Evolutionary conservation across 805 yeast species (phyloP), one percentile per base, ranked within the genome.

Genomic region (Zygotorulaspora chibaensis): DNA sequence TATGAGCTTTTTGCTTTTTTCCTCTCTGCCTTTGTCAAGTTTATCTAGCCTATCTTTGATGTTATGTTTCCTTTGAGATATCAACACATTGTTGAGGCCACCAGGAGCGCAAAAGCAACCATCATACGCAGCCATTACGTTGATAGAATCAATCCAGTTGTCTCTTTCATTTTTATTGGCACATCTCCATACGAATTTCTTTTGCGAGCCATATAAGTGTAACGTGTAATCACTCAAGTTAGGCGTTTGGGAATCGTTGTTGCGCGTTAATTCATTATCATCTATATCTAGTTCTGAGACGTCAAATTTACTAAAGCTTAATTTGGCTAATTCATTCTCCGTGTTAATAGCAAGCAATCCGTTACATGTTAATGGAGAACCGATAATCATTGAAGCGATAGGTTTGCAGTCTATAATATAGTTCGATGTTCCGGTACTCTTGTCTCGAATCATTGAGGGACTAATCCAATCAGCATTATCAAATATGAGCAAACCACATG

Each of bases 91-190:
- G 35, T 63, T 57, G 8, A 70, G 52, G 15, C 55, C 43, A n/a
- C 48, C 51, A 2, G 56, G 47, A 43, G 49, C 58, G 39, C 48
- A 50, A 45, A 25, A 55, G 47, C 56, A 60, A 23, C 60, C 46
- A 51, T 55, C 55, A 44, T 39, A 33, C 27, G 67, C 48, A 48
- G 63, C 61, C 35, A 55, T 42, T 15, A 60, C 39, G 35, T 65
- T 61, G 11, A 63, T 76, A 7, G 76, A 62, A 28, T 67, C 69
- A 33, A 82, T 72, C 90, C 90, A 84, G 17, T 75, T 74, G n/a
- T 63, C 57, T 62, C 75, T 65, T 34, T 80, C 86, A 17, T 63
- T 62, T n/a, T 61, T 58, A 17, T 66, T 65, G 6, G 58, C 63
- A 11, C 80, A 78, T 54, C 66, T 66, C 56, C 71, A 75, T 1